These are phyloP conservation scores for Kurtzmaniella cleridarum DNA, from an alignment of 805 yeast species.

Conservation along the genomic window DNA sequence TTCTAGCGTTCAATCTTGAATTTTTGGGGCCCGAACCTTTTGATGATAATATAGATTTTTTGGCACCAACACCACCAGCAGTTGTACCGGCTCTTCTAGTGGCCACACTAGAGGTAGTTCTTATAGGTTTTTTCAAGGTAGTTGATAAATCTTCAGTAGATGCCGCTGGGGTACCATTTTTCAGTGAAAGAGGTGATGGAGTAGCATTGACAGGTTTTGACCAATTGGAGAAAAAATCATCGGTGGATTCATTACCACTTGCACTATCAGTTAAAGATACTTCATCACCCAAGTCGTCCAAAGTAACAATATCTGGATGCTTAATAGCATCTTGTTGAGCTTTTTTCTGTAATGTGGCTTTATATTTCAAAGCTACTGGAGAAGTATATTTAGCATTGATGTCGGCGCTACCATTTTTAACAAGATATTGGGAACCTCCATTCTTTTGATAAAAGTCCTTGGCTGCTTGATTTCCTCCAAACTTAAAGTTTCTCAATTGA, in stretches of 20 bases:
- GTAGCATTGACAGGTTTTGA: constrained; percentile 65
- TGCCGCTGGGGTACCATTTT: constrained; percentile 39
- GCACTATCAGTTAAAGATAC: constrained; percentile 19
- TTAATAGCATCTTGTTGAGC: constrained; percentile 60
- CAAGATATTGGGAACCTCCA: constrained; percentile 72
- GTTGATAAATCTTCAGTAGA: constrained; percentile 28
- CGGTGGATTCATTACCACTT: constrained; percentile 45
- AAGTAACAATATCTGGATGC: constrained; percentile 69
- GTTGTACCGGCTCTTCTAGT: constrained; percentile 10
- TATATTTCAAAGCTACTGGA: constrained; percentile 72
- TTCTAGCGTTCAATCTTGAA: constrained; percentile 53
- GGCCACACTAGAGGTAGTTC: constrained; percentile 13
- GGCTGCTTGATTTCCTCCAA: constrained; percentile 88
- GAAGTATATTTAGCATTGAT: constrained; percentile 78
- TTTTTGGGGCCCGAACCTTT: constrained; percentile 49
- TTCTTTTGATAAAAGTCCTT: constrained; percentile 77
- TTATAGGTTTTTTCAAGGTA: constrained; percentile 3
- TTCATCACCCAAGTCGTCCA: constrained; percentile 43
- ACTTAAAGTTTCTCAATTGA: constrained; percentile 86
- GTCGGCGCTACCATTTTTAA: constrained; percentile 41
- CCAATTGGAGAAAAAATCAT: constrained; percentile 91
- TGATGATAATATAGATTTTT: constrained; percentile 41
- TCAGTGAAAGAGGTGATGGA: constrained; percentile 46
- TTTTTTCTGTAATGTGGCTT: constrained; percentile 69
- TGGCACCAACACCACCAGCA: constrained; percentile 15